Evolutionary conservation across 495 filamentous ascomycete genomes (phyloP).

Genomic region (Tuber borchii): DNA sequence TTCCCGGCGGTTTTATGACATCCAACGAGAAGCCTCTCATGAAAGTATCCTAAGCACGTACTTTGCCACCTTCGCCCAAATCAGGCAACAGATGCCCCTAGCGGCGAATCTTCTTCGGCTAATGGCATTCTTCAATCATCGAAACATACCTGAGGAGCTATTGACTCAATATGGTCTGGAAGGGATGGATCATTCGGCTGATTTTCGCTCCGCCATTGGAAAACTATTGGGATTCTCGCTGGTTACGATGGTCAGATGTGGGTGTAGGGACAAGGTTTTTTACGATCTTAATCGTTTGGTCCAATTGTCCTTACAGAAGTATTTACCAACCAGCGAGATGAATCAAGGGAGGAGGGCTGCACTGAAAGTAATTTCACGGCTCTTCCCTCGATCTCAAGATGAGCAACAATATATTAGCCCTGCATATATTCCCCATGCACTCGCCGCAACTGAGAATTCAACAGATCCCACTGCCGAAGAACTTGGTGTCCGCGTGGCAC

Average conservation of each 20-base stretch:
- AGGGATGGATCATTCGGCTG: neutral
- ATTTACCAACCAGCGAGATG: neutral
- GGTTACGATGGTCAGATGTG: neutral
- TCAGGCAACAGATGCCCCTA: conserved; percentile 34
- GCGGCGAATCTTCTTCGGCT: conserved; percentile 42
- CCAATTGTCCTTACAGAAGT: conserved; percentile 5
- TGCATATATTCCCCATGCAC: conserved; percentile 9
- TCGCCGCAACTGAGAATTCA: neutral
- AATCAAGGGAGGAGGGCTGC: neutral
- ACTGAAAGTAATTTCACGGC: neutral
- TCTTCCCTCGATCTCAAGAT: neutral
- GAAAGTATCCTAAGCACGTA: conserved; percentile 47
- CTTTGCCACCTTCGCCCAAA: conserved; percentile 48
- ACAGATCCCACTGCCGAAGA: neutral
- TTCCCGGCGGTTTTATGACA: conserved; percentile 18
- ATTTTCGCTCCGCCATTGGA: neutral
- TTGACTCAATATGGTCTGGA: neutral
- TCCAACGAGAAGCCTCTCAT: conserved; percentile 36
- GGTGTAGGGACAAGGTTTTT: neutral
- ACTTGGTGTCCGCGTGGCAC: neutral
- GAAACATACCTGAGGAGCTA: conserved; percentile 38
- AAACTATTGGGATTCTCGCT: neutral
- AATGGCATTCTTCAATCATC: conserved; percentile 41
- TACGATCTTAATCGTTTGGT: conserved; percentile 18
- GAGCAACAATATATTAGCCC: neutral